phyloP scores from a whole-genome alignment of 768 basidiomycete species.

The Tricholoma terreum region DNA sequence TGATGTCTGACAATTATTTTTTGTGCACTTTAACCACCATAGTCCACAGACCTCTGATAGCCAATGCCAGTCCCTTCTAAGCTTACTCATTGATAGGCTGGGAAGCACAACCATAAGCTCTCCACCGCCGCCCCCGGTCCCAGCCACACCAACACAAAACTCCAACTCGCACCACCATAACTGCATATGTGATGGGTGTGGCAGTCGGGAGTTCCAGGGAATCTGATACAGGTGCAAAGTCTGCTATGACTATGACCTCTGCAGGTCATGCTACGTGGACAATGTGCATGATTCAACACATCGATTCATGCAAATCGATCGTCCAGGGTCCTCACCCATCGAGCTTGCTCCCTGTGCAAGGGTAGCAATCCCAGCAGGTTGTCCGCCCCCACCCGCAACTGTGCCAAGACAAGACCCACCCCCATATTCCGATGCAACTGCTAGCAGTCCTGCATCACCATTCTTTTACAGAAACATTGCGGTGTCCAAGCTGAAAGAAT shows the following conservation, averaged over 20 bases:
- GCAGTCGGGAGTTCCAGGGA: background rate
- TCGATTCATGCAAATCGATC: background rate
- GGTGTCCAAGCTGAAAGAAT: background rate
- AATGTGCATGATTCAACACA: background rate
- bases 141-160: background rate
- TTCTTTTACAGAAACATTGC: background rate
- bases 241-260: background rate
- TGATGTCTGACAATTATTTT: too few species aligned
- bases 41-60: background rate
- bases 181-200: background rate
- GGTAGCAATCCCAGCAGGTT: background rate
- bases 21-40: too few species aligned
- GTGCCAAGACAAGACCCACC: background rate
- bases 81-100: background rate
- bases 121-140: background rate
- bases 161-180: background rate
- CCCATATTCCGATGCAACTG: background rate
- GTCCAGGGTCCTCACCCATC: background rate
- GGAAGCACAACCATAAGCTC: background rate
- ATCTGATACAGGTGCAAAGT: background rate
- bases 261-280: background rate
- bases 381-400: background rate
- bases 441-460: background rate
- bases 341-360: background rate
- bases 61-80: background rate